Percentiles rank a stretch among this genome's conserved stretches.
Evolutionary conservation across 2,329 filamentous ascomycete species (phyloP).

Genomic region (Lasiodiplodia sp.): DNA sequence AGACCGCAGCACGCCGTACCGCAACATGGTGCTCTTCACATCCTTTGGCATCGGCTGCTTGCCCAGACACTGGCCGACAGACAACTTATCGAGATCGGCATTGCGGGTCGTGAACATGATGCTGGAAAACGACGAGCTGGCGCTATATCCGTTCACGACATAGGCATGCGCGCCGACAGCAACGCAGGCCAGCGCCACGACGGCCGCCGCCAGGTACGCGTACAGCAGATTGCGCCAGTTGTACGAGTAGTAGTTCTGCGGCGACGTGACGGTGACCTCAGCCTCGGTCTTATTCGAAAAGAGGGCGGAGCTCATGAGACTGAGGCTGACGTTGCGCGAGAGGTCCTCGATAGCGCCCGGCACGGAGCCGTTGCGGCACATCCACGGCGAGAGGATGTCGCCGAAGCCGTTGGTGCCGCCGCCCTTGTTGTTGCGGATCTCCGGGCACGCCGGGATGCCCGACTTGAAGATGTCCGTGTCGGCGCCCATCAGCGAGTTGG

Average conservation of each 20-base stretch:
- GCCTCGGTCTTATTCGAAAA: not conserved
- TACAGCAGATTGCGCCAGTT: not conserved
- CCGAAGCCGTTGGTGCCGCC: not conserved
- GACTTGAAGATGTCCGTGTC: not conserved
- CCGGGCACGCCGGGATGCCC: not conserved
- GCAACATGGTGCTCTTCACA: not conserved
- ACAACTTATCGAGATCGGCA: not conserved
- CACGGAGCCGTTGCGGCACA: conserved; percentile 12
- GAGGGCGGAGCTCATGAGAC: not conserved
- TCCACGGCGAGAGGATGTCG: not conserved
- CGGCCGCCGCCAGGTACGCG: not conserved
- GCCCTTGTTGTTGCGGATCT: not conserved
- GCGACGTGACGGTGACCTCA: not conserved
- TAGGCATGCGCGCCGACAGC: not conserved
- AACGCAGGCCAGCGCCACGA: not conserved
- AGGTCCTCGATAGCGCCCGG: conserved; percentile 3
- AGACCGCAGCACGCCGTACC: not conserved
- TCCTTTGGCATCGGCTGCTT: not conserved
- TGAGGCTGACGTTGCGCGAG: conserved; percentile 3
- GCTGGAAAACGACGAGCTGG: conserved; percentile 11
- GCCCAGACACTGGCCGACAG: not conserved
- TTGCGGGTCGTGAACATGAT: conserved; percentile 7
- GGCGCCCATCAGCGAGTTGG: not conserved
- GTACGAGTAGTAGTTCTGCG: conserved; percentile 3
- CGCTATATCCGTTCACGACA: not conserved